Conservation (phyloP, 768 basidiomycete genomes). For the Neoboletus brunneissimus region DNA sequence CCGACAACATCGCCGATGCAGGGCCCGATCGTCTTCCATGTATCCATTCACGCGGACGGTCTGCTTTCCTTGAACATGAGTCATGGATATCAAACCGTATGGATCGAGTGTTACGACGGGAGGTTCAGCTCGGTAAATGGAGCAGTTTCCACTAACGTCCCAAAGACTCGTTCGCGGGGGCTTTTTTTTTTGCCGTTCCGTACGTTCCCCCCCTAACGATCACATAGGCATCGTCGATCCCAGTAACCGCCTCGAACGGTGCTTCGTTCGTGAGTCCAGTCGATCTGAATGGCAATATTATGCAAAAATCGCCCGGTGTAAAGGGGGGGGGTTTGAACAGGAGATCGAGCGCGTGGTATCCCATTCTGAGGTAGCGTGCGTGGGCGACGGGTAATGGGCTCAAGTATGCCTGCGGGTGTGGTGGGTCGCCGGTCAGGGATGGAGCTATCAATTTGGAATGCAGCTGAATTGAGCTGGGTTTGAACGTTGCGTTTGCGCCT, state of each 20-base stretch:
- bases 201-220: no score
- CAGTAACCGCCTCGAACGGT: no score
- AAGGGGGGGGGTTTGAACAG: no score
- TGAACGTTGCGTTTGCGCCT: neutral
- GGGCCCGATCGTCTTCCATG: constrained; percentile 48
- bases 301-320: no score
- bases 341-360: no score
- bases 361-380: no score
- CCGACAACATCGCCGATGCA: constrained; percentile 41
- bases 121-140: constrained; percentile 51
- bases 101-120: constrained; percentile 31
- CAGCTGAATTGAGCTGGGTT: constrained; percentile 46
- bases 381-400: no score
- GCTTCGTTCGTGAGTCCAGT: no score
- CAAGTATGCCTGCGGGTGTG: constrained; percentile 38
- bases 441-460: constrained; percentile 62
- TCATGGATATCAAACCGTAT: constrained; percentile 51
- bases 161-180: neutral
- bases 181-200: neutral
- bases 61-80: constrained; percentile 51
- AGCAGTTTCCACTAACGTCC: neutral
- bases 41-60: constrained; percentile 44
- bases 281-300: no score
- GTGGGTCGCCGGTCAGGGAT: constrained; percentile 52
- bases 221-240: no score